Percentiles rank a stretch among this genome's conserved stretches.
phyloP scores from a whole-genome alignment of 2,329 filamentous ascomycete genomes.

The Grosmannia serpens region DNA sequence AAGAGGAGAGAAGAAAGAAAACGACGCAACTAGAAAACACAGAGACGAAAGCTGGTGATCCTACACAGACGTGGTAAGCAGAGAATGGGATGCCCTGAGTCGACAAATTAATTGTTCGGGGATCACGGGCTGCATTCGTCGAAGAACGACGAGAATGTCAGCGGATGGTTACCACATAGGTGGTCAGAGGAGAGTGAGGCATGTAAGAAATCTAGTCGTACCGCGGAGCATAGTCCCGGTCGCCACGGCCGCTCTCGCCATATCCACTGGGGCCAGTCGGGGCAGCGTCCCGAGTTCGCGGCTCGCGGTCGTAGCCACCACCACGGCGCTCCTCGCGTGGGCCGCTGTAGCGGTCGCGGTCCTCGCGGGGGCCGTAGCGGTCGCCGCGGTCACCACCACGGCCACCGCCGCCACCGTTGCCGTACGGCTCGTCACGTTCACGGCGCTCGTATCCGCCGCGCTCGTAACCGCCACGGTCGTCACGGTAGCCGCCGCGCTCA shows the following conservation, averaged over 20 bases:
- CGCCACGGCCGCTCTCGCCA: conserved; percentile 27
- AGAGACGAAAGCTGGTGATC: not conserved
- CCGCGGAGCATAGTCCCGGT: conserved; percentile 31
- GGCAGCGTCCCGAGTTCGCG: conserved; percentile 13
- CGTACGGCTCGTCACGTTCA: conserved; percentile 29
- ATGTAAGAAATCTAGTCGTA: conserved; percentile 10
- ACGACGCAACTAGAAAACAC: not conserved
- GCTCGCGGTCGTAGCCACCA: conserved; percentile 20
- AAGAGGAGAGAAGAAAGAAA: not conserved
- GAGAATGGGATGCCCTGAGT: not conserved
- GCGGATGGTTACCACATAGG: not conserved
- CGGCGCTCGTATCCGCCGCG: conserved; percentile 37
- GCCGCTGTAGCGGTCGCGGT: conserved; percentile 29
- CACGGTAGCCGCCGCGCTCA: conserved; percentile 34
- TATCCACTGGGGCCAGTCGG: conserved; percentile 26
- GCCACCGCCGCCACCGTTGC: conserved; percentile 28
- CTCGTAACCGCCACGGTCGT: conserved; percentile 45
- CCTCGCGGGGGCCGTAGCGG: conserved; percentile 36
- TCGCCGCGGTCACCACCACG: conserved; percentile 28
- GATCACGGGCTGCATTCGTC: not conserved
- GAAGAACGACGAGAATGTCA: not conserved
- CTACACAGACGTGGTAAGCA: not conserved
- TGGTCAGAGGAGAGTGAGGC: not conserved
- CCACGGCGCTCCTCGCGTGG: conserved; percentile 21
- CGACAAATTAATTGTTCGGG: not conserved